A percentile compares a stretch with the other conserved stretches of the same genome.
Conservation (phyloP, 495 filamentous ascomycete species). For the Daldinia grandis region DNA sequence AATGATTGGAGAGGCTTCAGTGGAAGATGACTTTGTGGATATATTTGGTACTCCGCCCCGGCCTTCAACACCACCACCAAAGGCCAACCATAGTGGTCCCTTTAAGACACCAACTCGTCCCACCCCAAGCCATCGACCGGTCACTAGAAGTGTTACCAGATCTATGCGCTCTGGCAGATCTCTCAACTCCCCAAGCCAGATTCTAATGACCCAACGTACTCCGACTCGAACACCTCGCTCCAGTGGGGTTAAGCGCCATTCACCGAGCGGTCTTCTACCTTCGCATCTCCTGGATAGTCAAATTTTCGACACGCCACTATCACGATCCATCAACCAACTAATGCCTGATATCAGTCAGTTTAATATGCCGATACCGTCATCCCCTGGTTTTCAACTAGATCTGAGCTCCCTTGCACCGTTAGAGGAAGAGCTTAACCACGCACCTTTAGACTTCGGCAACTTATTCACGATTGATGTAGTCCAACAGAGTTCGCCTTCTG, state of each 20-base stretch:
- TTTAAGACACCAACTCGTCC: slow-evolving; percentile 67
- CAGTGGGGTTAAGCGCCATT: slow-evolving; percentile 34
- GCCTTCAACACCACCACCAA: slow-evolving; percentile 70
- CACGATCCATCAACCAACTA: slow-evolving; percentile 66
- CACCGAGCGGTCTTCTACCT: slow-evolving; percentile 50
- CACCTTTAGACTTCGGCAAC: slow-evolving; percentile 52
- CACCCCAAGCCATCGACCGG: slow-evolving; percentile 64
- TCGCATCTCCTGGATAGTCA: slow-evolving; percentile 44
- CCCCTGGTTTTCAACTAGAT: slow-evolving; percentile 48
- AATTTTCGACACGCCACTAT: slow-evolving; percentile 64
- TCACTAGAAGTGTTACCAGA: slow-evolving; percentile 64
- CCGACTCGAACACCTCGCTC: slow-evolving; percentile 55
- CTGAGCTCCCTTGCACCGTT: slow-evolving; percentile 52
- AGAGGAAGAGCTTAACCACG: slow-evolving; percentile 47
- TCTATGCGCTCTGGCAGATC: slow-evolving; percentile 56
- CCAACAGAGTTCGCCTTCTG: slow-evolving; percentile 65
- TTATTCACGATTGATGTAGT: slow-evolving; percentile 59
- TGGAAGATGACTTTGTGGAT: slow-evolving; percentile 61
- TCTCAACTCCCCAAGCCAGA: slow-evolving; percentile 48
- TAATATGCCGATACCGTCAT: slow-evolving; percentile 46
- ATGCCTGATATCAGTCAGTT: slow-evolving; percentile 64
- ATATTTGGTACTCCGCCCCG: slow-evolving; percentile 65
- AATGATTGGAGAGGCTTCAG: slow-evolving; percentile 36
- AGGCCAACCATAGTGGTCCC: slow-evolving; percentile 53
- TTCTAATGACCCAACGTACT: slow-evolving; percentile 50